These are phyloP conservation scores for Colletotrichum sp. DNA, from an alignment of 2,329 filamentous ascomycete genomes.

Conservation along the genomic window DNA sequence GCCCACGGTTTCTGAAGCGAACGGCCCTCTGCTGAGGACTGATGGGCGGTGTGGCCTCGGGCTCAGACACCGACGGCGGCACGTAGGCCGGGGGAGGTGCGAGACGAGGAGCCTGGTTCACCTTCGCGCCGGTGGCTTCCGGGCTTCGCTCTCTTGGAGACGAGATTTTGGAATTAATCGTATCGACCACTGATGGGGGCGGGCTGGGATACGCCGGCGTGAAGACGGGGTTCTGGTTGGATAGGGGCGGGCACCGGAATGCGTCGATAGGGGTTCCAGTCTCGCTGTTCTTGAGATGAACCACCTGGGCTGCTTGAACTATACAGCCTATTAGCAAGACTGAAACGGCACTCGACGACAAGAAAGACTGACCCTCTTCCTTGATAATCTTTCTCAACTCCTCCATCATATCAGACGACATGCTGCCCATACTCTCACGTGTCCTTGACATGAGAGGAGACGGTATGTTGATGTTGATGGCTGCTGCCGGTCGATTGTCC, in stretches of 20 bases:
- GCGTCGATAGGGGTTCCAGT: background rate
- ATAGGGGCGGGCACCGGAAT: background rate
- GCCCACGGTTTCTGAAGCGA: conserved; percentile 5
- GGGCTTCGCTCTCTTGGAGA: conserved; percentile 1
- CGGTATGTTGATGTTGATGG: background rate
- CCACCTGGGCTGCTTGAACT: conserved; percentile 11
- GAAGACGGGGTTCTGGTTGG: conserved; percentile 1
- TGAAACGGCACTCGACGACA: background rate
- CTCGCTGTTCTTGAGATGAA: conserved; percentile 4
- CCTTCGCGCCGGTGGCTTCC: background rate
- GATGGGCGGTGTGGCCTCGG: background rate
- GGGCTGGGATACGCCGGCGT: conserved; percentile 1
- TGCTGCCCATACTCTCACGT: conserved; percentile 1
- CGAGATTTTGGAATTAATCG: background rate
- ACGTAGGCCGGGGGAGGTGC: background rate
- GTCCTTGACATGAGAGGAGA: background rate
- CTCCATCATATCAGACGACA: conserved; percentile 21
- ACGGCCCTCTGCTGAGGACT: background rate
- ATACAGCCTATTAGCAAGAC: background rate
- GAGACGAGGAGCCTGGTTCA: background rate
- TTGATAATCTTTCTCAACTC: conserved; percentile 27
- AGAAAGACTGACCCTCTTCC: conserved; percentile 19
- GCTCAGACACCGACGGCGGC: background rate
- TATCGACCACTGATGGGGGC: background rate
- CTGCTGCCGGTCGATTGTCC: background rate